Conservation (phyloP, 2,329 filamentous ascomycete species). For the Monosporascus sp. region DNA sequence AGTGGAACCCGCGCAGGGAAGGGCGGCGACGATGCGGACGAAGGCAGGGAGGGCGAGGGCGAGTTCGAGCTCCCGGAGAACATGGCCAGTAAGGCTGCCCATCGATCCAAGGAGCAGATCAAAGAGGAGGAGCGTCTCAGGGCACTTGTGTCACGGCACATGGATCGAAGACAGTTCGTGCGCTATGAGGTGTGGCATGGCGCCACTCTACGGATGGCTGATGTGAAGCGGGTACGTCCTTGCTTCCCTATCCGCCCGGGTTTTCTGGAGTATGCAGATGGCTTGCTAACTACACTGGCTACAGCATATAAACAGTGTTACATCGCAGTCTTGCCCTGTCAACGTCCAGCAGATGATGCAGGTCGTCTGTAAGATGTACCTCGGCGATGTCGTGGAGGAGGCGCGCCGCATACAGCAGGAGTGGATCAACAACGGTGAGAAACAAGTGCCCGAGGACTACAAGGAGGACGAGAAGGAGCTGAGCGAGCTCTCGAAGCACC, state of each 20-base stretch:
- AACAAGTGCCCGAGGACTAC: conserved; percentile 46
- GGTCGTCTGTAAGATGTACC: conserved; percentile 71
- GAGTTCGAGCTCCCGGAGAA: conserved; percentile 51
- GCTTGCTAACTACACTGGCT: conserved; percentile 6
- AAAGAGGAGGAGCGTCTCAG: conserved; percentile 54
- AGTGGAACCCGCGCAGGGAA: conserved; percentile 36
- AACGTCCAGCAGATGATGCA: conserved; percentile 73
- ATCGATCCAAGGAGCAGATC: conserved; percentile 63
- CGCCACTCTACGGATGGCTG: conserved; percentile 62
- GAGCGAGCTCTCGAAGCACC: conserved; percentile 31
- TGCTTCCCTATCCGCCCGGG: not conserved
- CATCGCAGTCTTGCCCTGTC: conserved; percentile 71
- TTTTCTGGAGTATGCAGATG: not conserved
- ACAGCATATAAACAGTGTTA: conserved; percentile 72
- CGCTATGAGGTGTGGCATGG: conserved; percentile 69
- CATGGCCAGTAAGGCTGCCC: conserved; percentile 31
- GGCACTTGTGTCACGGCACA: conserved; percentile 58
- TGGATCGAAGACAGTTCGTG: conserved; percentile 62
- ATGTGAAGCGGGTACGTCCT: conserved; percentile 58
- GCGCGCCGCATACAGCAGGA: conserved; percentile 68
- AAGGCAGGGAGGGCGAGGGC: conserved; percentile 47
- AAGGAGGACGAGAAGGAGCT: conserved; percentile 29
- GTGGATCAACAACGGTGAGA: conserved; percentile 58
- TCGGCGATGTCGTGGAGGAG: conserved; percentile 69
- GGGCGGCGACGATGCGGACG: conserved; percentile 51